These are phyloP conservation scores for Tricharina praecox DNA, from an alignment of 495 filamentous ascomycete genomes.

Conservation along the genomic window DNA sequence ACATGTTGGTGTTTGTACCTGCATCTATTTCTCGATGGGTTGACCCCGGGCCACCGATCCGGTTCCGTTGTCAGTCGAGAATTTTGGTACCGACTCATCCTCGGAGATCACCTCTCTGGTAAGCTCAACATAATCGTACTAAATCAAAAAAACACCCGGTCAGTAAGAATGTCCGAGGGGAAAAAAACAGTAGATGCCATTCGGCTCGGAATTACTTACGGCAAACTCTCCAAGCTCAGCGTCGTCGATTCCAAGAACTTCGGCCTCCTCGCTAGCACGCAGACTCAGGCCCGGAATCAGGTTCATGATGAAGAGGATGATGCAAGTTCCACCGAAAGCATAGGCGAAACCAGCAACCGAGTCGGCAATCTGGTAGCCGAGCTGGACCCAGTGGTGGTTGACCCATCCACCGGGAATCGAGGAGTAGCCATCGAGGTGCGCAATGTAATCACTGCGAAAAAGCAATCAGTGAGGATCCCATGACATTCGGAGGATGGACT, in stretches of 20 bases:
- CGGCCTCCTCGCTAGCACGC: constrained; percentile 65
- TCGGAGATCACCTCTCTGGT: constrained; percentile 63
- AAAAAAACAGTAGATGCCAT: no score
- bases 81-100: constrained; percentile 29
- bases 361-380: constrained; percentile 78
- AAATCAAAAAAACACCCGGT: no score
- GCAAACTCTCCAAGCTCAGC: constrained; percentile 95
- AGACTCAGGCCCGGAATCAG: constrained; percentile 69
- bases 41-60: background rate
- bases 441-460: constrained; percentile 54
- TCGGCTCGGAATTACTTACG: no score
- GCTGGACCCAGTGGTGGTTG: constrained; percentile 77
- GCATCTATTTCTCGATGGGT: background rate
- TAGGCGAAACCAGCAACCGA: constrained; percentile 68
- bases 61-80: constrained; percentile 13
- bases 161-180: background rate
- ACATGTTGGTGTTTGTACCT: no score
- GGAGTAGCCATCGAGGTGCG: constrained; percentile 62
- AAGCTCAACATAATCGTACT: constrained; percentile 90
- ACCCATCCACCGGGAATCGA: constrained; percentile 73
- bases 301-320: constrained; percentile 80
- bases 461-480: constrained; percentile 7
- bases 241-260: constrained; percentile 85
- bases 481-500: constrained; percentile 22
- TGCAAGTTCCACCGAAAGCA: constrained; percentile 67